Evolutionary conservation across 345 rosid genomes (phyloP).

Genomic region (Rhizophora apiculata): DNA sequence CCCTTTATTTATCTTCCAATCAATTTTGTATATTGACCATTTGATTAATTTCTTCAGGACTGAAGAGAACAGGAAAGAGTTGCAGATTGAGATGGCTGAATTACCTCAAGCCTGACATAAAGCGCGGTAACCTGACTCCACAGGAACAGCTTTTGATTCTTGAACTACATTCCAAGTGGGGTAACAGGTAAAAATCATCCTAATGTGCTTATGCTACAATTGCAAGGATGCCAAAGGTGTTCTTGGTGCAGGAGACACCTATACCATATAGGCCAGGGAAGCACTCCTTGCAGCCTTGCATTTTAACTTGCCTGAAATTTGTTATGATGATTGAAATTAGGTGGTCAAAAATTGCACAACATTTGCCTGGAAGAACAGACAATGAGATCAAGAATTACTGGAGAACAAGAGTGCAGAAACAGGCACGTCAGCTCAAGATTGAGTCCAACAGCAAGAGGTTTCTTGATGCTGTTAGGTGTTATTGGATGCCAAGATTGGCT

Average conservation of each 20-base stretch:
- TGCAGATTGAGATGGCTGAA: slow-evolving; percentile 94
- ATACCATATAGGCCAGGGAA: too few relatives aligned
- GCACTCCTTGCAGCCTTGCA: neutral
- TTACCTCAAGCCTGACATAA: slow-evolving; percentile 87
- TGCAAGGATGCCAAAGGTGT: too few relatives aligned
- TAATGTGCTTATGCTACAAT: too few relatives aligned
- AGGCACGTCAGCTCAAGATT: slow-evolving; percentile 81
- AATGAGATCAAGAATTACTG: slow-evolving; percentile 96
- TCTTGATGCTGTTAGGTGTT: slow-evolving; percentile 71
- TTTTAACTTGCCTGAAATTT: neutral
- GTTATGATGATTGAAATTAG: slow-evolving; percentile 22
- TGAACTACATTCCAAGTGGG: slow-evolving; percentile 94
- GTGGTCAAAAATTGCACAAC: slow-evolving; percentile 94
- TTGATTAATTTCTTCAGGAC: slow-evolving; percentile 37
- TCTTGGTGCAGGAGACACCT: too few relatives aligned
- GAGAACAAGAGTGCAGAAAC: slow-evolving; percentile 97
- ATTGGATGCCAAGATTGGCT: slow-evolving; percentile 87
- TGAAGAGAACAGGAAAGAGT: slow-evolving; percentile 93
- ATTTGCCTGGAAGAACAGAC: slow-evolving; percentile 90
- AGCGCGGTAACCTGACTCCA: slow-evolving; percentile 88
- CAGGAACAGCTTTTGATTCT: slow-evolving; percentile 94
- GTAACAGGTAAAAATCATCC: slow-evolving; percentile 56
- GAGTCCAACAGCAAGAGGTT: slow-evolving; percentile 87
- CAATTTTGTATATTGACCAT: too few relatives aligned
- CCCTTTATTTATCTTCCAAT: too few relatives aligned